Evolutionary conservation across 1,284 basidiomycete species (phyloP).

Genomic region (Sanguinoderma infundibulare): DNA sequence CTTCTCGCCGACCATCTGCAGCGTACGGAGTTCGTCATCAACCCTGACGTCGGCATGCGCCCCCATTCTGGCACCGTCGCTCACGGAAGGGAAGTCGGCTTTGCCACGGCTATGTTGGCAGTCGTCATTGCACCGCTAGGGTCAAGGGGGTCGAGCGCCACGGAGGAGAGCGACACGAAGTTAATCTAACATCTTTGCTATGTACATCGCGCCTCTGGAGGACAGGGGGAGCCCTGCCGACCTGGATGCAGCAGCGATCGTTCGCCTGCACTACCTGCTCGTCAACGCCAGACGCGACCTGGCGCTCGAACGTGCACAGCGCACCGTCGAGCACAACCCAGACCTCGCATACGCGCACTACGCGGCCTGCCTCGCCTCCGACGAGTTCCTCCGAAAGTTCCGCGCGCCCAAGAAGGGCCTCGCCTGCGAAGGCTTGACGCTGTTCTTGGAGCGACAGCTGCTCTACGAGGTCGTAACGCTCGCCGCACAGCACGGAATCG

Average conservation of each 20-base stretch:
- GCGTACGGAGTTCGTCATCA: neutral
- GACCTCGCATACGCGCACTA: neutral
- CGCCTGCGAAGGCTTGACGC: neutral
- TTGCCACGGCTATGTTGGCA: too few relatives aligned
- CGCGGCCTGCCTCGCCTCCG: neutral
- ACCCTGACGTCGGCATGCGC: neutral
- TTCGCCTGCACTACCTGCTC: neutral
- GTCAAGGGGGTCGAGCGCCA: too few relatives aligned
- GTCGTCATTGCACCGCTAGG: too few relatives aligned
- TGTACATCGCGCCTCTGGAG: neutral
- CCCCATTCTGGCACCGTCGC: too few relatives aligned
- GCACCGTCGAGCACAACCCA: neutral
- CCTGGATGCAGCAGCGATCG: neutral
- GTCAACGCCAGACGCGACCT: neutral
- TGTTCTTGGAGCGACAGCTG: neutral
- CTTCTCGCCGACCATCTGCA: neutral
- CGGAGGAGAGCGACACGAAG: neutral
- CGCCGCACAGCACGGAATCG: neutral
- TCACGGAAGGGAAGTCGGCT: too few relatives aligned
- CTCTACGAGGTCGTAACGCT: neutral
- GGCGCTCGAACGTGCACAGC: neutral
- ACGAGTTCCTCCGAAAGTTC: neutral
- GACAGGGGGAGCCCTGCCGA: neutral
- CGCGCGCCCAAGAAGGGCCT: neutral
- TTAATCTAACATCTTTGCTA: neutral